Evolutionary conservation across 257 asterid species (phyloP).

Genomic region (Solanum virginianum): DNA sequence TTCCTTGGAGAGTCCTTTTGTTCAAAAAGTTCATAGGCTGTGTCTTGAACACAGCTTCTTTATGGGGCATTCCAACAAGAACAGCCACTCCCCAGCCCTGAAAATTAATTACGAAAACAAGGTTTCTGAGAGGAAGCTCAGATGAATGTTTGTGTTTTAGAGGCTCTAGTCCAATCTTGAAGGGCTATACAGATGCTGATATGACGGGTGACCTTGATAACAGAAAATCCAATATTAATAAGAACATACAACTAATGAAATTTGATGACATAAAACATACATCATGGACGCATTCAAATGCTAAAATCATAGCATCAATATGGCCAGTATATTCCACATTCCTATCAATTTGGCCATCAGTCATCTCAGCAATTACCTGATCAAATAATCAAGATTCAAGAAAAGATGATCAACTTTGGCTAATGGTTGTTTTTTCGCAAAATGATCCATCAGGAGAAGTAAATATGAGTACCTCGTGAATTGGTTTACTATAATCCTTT

Average conservation of each 20-base stretch:
- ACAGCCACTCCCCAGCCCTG: constrained; percentile 56
- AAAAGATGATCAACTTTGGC: not conserved
- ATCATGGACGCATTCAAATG: constrained; percentile 42
- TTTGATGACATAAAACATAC: constrained; percentile 2
- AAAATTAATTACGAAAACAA: not conserved
- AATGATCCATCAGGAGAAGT: not conserved
- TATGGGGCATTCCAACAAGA: constrained; percentile 46
- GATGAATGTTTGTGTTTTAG: too few species aligned
- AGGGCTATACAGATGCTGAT: too few species aligned
- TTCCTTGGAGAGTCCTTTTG: constrained; percentile 33
- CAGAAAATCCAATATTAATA: too few species aligned
- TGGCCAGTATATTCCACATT: constrained; percentile 37
- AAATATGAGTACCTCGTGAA: constrained; percentile 19
- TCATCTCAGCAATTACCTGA: constrained; percentile 31
- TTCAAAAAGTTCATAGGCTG: constrained; percentile 33
- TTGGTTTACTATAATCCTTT: constrained; percentile 22
- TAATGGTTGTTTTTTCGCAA: not conserved
- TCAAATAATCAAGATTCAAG: not conserved
- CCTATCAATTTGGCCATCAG: constrained; percentile 30
- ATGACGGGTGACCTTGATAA: too few species aligned
- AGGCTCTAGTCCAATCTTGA: too few species aligned
- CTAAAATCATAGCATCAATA: constrained; percentile 27
- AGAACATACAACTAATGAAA: not conserved
- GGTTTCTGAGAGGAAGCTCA: too few species aligned
- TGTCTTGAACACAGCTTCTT: constrained; percentile 34